These are phyloP conservation scores for Pisolithus tinctorius DNA, from an alignment of 768 basidiomycete genomes.

Conservation along the genomic window DNA sequence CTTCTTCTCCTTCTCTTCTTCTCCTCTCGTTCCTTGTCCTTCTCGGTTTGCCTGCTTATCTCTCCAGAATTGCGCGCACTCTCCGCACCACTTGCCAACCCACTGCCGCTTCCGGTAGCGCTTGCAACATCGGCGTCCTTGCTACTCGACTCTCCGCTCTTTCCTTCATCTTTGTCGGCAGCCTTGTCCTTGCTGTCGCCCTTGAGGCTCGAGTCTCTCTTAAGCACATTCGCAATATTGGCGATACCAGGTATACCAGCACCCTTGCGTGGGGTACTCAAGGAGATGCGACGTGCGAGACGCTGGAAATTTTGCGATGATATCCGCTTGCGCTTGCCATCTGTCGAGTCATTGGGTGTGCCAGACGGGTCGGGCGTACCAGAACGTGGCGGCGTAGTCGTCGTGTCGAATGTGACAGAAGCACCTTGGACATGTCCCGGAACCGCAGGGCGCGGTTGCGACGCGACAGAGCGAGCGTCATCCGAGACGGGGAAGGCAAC, in stretches of 20 bases:
- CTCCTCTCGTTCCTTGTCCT: constrained; percentile 48
- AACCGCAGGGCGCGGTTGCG: constrained; percentile 16
- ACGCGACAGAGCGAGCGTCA: constrained; percentile 23
- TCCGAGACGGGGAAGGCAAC: constrained; percentile 39
- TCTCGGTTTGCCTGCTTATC: constrained; percentile 47
- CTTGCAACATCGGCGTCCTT: constrained; percentile 12
- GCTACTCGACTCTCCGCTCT: constrained; percentile 7
- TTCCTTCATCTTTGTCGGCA: constrained; percentile 34
- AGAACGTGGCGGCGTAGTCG: constrained; percentile 51
- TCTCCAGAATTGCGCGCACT: constrained; percentile 39
- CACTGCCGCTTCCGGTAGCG: neutral
- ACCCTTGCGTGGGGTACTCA: constrained; percentile 51
- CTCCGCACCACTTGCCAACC: constrained; percentile 32
- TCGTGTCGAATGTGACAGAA: constrained; percentile 63
- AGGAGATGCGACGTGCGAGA: constrained; percentile 66
- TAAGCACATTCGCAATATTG: constrained; percentile 23
- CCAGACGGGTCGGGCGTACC: constrained; percentile 64
- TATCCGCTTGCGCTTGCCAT: constrained; percentile 73
- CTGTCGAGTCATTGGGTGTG: constrained; percentile 58
- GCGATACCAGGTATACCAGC: constrained; percentile 32
- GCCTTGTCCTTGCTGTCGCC: neutral
- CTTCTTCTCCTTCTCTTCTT: constrained; percentile 62
- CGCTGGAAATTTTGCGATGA: constrained; percentile 85
- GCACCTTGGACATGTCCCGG: constrained; percentile 21
- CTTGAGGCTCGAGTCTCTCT: constrained; percentile 29